phyloP scores from a whole-genome alignment of 2,329 filamentous ascomycete genomes.

The Aspergillus puulaauensis region DNA sequence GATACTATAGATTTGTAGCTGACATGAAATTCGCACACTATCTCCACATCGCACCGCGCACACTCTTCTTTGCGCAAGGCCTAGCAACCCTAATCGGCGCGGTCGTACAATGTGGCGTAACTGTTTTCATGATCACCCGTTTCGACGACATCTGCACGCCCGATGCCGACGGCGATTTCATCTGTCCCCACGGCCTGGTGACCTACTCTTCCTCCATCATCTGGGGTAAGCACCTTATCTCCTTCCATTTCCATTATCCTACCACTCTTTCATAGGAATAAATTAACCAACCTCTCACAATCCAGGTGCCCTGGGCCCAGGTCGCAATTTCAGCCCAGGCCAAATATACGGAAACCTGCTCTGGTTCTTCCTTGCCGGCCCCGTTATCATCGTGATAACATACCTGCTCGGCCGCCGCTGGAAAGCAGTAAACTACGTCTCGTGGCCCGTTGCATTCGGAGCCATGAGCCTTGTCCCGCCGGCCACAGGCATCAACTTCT shows the following conservation, averaged over 20 bases:
- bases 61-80: constrained; percentile 53
- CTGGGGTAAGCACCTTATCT: constrained; percentile 53
- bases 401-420: constrained; percentile 59
- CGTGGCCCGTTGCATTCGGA: constrained; percentile 67
- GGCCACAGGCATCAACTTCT: constrained; percentile 68
- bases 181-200: constrained; percentile 56
- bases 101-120: constrained; percentile 51
- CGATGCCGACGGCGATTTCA: constrained; percentile 60
- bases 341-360: constrained; percentile 64
- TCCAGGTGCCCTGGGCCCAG: constrained; percentile 62
- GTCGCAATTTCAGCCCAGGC: constrained; percentile 63
- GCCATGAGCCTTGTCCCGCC: constrained; percentile 65
- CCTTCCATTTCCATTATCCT: background rate
- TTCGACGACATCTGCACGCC: constrained; percentile 53
- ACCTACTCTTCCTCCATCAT: constrained; percentile 70
- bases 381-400: constrained; percentile 59
- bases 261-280: background rate
- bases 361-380: constrained; percentile 71
- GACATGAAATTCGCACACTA: constrained; percentile 64
- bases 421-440: constrained; percentile 65
- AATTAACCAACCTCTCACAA: background rate
- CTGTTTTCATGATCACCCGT: constrained; percentile 49
- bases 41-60: constrained; percentile 47
- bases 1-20: constrained; percentile 56
- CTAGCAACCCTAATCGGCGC: constrained; percentile 51